Evolutionary conservation across 148 eudicot genomes (phyloP), one percentile per base, ranked within the genome.

Genomic region (Chenopodium album): DNA sequence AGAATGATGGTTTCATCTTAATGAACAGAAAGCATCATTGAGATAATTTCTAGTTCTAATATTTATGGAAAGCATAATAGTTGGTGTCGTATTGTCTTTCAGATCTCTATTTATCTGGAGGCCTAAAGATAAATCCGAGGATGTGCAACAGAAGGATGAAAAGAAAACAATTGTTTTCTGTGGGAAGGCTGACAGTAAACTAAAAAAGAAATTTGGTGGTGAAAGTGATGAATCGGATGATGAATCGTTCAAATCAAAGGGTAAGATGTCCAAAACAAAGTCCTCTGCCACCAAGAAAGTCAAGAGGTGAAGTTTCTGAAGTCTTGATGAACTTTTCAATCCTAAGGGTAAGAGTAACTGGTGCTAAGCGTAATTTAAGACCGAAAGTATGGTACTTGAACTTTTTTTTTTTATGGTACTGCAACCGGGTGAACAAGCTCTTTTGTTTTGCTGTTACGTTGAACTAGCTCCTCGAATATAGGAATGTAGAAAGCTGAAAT

Each of bases 91-190:
- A 34, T 67, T 85, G 9, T 41, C 34, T 76, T 73, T 19, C 88
- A 95, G 98, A 87, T 95, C 98, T 28, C 77, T 95, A 79, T 96
- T 91, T 84, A 91, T 96, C 75, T 96, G 97, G 97, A 91, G 85
- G 88, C 99, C 97, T 0, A 89, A 87, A 83, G 94, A 93, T 71
- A 86, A 89, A 81, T 83, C 88, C 16, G 93, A 93, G 73, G 63
- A 50, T 31, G 87, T 80, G 76, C 87, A 84, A 71, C 85, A 74
- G 77, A 85, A 80, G 79, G 93, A 87, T 46, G 94, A 91, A 79
- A 86, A 82, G 80, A 92, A 84, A 87, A 90, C 91, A 37, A 81
- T 96, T 28, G 47, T 90, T 16, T 87, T 92, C 31, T 93, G 91
- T 62, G 84, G 82, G 68, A 89, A 84, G 78, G 80, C 74, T 31